Base-by-base conservation (phyloP, 140 eudicot genomes). In the Cichorium intybus region DNA sequence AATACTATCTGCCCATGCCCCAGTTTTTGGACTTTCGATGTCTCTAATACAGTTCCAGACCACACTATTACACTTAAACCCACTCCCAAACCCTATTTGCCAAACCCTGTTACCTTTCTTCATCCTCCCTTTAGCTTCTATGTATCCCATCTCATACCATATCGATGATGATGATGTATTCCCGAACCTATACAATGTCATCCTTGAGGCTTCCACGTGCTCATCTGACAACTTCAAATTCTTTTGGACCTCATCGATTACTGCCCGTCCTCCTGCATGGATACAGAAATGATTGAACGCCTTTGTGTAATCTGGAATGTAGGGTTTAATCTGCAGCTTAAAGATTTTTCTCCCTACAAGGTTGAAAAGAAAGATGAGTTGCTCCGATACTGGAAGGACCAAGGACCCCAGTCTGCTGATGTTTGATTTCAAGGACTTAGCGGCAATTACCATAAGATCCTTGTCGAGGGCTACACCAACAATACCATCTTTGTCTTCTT, bases 11-110 rank as follows among this genome's bases (percentile, higher is more conserved):
- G 50, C 65, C 95, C 95, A 86, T 27, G 95, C 87, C 22, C 87
- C 90, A 18, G 39, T 66, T 26, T 39, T 39, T 22, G 85, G 56
- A 23, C 45, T 18, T 56, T 64, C 65, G 24, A 83, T 33, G 9
- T 69, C 80, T 49, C 67, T 76, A 51, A 77, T 86, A 52, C 89
- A 86, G 60, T 76, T 78, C 95, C 95, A 86, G 45, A 86, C 95
- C 12, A 81, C 95, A 63, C 95, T 86, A 60, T 87, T 86, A 62
- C 95, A 80, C 74, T 86, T 86, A 26, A 85, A 85, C 55, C 95
- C 95, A 64, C 89, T 85, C 74, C 95, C 95, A 52, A 82, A 86
- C 7, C 78, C 90, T 46, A 86, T 77, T 67, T 86, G 89, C 95
- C 90, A 86, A 67, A 86, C 87, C 54, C 83, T 64, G 31, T 83